phyloP scores from a whole-genome alignment of 441 rosid species.

The Isatis lusitanica region DNA sequence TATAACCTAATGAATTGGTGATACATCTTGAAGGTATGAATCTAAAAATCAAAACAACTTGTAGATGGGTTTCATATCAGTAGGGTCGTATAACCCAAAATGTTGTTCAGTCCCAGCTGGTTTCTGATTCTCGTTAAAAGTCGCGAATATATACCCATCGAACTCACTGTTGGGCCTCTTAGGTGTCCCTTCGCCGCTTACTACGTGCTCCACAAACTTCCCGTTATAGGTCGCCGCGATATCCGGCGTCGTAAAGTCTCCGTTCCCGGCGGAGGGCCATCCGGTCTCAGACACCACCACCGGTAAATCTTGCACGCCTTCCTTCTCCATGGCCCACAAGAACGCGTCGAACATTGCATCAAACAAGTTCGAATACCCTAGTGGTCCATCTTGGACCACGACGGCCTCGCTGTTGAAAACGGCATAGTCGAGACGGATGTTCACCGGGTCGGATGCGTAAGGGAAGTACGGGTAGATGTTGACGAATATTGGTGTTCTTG shows the following conservation, averaged over 20 bases:
- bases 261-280: conserved; percentile 38
- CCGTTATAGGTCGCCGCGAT: conserved; percentile 25
- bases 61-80: conserved; percentile 19
- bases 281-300: conserved; percentile 29
- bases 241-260: conserved; percentile 24
- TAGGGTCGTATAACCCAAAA: conserved; percentile 32
- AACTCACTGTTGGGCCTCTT: conserved; percentile 30
- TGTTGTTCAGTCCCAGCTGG: conserved; percentile 25
- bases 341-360: conserved; percentile 30
- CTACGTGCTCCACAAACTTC: conserved; percentile 31
- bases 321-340: conserved; percentile 32
- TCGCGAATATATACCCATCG: conserved; percentile 28
- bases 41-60: conserved; percentile 3
- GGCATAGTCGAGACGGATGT: conserved; percentile 23
- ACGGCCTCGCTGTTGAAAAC: neutral
- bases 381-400: conserved; percentile 18
- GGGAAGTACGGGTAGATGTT: conserved; percentile 35
- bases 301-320: neutral
- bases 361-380: conserved; percentile 25
- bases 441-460: neutral
- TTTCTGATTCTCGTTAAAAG: conserved; percentile 32
- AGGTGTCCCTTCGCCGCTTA: conserved; percentile 29
- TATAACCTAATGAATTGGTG: neutral
- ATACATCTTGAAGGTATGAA: neutral
- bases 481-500: conserved; percentile 6